phyloP scores from a whole-genome alignment of 192 early-diverging fungal genomes.

The Bifiguratus adelaidae region DNA sequence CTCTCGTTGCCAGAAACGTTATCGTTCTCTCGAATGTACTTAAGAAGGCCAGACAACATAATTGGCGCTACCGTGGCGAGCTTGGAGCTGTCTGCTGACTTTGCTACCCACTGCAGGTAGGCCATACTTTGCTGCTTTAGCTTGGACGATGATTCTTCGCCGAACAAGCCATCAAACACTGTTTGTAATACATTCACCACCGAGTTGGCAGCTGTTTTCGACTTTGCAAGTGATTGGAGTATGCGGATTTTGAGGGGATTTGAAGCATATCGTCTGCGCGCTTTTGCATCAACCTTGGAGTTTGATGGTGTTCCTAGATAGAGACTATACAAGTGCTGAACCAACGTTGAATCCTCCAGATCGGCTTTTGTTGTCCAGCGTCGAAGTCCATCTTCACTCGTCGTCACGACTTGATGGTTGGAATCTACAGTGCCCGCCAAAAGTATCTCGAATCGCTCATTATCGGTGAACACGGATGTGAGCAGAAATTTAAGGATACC shows the following conservation, averaged over 20 bases:
- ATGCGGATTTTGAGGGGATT: conserved; percentile 49
- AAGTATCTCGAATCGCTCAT: conserved; percentile 49
- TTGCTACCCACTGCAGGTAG: conserved; percentile 84
- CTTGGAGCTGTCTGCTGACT: conserved; percentile 31
- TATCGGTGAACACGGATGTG: conserved; percentile 18
- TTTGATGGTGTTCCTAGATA: conserved; percentile 14
- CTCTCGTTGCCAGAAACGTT: conserved; percentile 25
- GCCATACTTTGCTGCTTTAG: conserved; percentile 63
- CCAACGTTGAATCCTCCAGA: conserved; percentile 51
- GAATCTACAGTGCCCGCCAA: conserved; percentile 57
- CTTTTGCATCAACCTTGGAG: neutral
- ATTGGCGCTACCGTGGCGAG: conserved; percentile 55
- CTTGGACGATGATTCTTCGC: conserved; percentile 53
- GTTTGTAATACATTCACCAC: conserved; percentile 64
- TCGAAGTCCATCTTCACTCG: conserved; percentile 73
- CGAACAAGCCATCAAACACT: conserved; percentile 73
- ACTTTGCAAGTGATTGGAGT: conserved; percentile 49
- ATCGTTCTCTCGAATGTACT: conserved; percentile 39
- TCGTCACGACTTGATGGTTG: conserved; percentile 51
- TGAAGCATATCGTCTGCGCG: conserved; percentile 6
- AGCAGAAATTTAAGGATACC: conserved; percentile 31
- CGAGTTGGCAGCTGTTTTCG: conserved; percentile 52
- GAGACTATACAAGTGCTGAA: conserved; percentile 33
- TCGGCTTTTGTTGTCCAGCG: conserved; percentile 50
- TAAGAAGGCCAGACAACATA: conserved; percentile 59